These are phyloP conservation scores for Coemansia sp. DNA, from an alignment of 192 early-diverging fungal species.

Conservation along the genomic window DNA sequence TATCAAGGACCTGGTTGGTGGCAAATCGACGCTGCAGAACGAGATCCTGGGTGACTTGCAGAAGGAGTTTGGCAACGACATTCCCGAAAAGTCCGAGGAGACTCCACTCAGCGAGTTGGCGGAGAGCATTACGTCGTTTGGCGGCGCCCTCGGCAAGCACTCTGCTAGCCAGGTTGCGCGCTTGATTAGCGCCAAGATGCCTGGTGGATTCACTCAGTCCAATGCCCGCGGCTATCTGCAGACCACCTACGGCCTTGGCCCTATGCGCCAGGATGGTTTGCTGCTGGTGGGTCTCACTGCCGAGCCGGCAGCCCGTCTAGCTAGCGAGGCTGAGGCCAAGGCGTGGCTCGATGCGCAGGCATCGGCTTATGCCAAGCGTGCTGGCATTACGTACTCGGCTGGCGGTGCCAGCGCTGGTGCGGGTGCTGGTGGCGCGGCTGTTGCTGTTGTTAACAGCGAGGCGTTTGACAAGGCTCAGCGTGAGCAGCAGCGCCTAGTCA, in stretches of 20 bases:
- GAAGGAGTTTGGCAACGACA: constrained; percentile 88
- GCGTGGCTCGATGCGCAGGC: constrained; percentile 75
- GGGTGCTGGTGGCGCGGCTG: constrained; percentile 59
- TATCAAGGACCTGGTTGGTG: constrained; percentile 84
- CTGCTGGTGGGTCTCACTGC: constrained; percentile 75
- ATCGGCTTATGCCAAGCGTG: constrained; percentile 68
- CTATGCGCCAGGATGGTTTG: constrained; percentile 64
- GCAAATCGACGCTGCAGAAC: constrained; percentile 96
- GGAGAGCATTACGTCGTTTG: constrained; percentile 64
- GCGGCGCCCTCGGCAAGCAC: constrained; percentile 78
- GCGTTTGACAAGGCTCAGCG: constrained; percentile 79
- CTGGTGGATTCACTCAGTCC: constrained; percentile 80
- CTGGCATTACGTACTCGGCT: constrained; percentile 57
- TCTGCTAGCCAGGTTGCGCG: constrained; percentile 71
- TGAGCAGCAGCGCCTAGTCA: constrained; percentile 66
- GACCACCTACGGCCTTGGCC: constrained; percentile 60
- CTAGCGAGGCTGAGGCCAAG: constrained; percentile 71
- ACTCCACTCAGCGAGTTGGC: constrained; percentile 78
- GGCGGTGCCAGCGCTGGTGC: constrained; percentile 55
- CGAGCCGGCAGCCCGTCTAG: constrained; percentile 82
- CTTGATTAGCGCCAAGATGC: constrained; percentile 88
- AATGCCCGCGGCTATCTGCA: constrained; percentile 71
- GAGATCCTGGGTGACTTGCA: constrained; percentile 95
- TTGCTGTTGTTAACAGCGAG: constrained; percentile 79
- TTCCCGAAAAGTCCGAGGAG: constrained; percentile 91